Conservation (phyloP, 345 rosid species). For the Geranium rotundifolium region DNA sequence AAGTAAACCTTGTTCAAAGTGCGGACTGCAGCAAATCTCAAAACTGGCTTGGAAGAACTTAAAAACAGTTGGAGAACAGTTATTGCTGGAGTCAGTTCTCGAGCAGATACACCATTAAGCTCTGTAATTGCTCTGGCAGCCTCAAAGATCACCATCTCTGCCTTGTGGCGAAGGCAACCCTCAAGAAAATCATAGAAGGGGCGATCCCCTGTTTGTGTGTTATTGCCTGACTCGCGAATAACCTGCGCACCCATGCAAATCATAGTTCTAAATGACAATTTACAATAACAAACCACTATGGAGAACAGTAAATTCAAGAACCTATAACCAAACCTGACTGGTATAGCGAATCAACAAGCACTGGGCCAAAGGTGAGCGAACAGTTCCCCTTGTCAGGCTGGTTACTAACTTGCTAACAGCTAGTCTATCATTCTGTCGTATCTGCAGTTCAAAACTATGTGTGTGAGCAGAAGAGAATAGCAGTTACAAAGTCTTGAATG, state of each 20-base stretch:
- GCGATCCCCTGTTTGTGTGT: constrained; percentile 70
- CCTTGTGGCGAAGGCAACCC: constrained; percentile 87
- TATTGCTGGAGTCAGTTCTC: constrained; percentile 93
- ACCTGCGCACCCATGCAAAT: constrained; percentile 44
- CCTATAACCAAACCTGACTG: constrained; percentile 44
- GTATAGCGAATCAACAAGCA: constrained; percentile 90
- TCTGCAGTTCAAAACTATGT: constrained; percentile 28
- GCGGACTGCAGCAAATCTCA: constrained; percentile 96
- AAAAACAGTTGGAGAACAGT: constrained; percentile 96
- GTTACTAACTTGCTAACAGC: constrained; percentile 94
- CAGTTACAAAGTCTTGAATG: too few relatives aligned
- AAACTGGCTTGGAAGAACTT: constrained; percentile 92
- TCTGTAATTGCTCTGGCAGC: constrained; percentile 98
- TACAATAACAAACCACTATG: not conserved
- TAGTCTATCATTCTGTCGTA: constrained; percentile 88
- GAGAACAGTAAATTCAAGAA: not conserved
- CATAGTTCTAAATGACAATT: not conserved
- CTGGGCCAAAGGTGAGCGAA: constrained; percentile 94
- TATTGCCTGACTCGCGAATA: constrained; percentile 65
- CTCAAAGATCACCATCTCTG: constrained; percentile 97
- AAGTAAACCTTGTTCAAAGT: constrained; percentile 77
- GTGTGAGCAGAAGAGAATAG: too few relatives aligned
- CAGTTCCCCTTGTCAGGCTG: constrained; percentile 91
- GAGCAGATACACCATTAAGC: constrained; percentile 83
- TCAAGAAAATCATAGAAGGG: constrained; percentile 94